Evolutionary conservation across 805 yeast genomes (phyloP).

Genomic region (Wickerhamiella dianesei): DNA sequence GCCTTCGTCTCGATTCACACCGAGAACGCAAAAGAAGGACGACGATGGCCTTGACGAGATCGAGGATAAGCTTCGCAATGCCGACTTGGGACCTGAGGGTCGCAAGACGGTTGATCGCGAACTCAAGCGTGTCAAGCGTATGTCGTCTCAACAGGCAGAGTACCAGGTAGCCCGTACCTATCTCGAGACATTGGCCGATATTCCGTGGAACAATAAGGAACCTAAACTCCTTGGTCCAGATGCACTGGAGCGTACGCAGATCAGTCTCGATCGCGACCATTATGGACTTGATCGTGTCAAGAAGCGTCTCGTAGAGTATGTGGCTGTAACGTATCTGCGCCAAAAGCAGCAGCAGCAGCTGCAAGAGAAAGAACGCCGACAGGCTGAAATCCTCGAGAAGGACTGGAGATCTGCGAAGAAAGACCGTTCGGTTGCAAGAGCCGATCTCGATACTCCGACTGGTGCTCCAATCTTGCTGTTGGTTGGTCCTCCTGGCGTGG

Average conservation of each 20-base stretch:
- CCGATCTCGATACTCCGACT: not conserved
- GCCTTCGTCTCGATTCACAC: not conserved
- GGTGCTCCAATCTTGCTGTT: slow-evolving; percentile 59
- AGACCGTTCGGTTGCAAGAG: too few species aligned
- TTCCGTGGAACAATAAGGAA: slow-evolving; percentile 27
- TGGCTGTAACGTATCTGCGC: slow-evolving; percentile 60
- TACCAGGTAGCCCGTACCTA: slow-evolving; percentile 31
- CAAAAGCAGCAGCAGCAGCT: slow-evolving; percentile 9
- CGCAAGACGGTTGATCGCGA: slow-evolving; percentile 27
- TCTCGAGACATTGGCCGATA: slow-evolving; percentile 28
- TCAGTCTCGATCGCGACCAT: slow-evolving; percentile 60
- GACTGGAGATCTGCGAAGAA: not conserved
- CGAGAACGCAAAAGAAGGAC: slow-evolving; percentile 16
- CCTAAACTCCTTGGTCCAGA: slow-evolving; percentile 15
- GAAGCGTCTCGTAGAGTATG: slow-evolving; percentile 59
- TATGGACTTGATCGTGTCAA: slow-evolving; percentile 65
- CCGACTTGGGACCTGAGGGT: slow-evolving; percentile 25
- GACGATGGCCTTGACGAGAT: slow-evolving; percentile 26
- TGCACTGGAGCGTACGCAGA: slow-evolving; percentile 39
- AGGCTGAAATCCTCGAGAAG: not conserved
- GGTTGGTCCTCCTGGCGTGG: slow-evolving; percentile 92
- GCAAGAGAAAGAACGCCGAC: not conserved
- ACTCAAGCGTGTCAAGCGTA: slow-evolving; percentile 26
- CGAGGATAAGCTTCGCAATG: slow-evolving; percentile 18
- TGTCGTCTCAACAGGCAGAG: slow-evolving; percentile 31